A percentile compares a stretch with the other conserved stretches of the same genome.
Evolutionary conservation across 495 filamentous ascomycete genomes (phyloP).

Genomic region (Lasiosphaeria miniovina): DNA sequence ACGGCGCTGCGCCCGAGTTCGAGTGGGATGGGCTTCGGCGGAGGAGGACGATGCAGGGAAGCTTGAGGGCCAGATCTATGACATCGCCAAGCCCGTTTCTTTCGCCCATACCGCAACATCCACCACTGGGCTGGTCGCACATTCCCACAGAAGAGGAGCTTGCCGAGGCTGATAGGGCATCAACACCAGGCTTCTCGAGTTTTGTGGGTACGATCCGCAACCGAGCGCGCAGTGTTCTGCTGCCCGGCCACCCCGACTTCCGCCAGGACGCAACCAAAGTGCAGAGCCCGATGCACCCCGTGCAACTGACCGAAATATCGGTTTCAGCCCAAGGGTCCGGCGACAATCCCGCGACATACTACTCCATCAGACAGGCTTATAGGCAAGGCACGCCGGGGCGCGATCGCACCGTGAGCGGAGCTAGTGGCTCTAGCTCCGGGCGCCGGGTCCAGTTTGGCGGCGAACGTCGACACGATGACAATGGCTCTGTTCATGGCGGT

Average conservation of each 20-base stretch:
- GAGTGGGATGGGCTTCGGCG: constrained; percentile 94
- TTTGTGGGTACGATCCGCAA: constrained; percentile 61
- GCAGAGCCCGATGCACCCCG: constrained; percentile 54
- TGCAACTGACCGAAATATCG: constrained; percentile 58
- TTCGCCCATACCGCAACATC: constrained; percentile 57
- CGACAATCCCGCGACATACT: constrained; percentile 37
- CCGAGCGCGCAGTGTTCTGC: constrained; percentile 49
- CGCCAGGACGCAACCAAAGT: constrained; percentile 25
- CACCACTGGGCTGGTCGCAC: constrained; percentile 83
- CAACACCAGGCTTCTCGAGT: constrained; percentile 50
- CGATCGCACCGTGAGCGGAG: constrained; percentile 35
- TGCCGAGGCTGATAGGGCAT: constrained; percentile 46
- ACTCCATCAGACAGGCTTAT: constrained; percentile 27
- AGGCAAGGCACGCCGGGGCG: too few species aligned
- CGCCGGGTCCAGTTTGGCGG: constrained; percentile 41
- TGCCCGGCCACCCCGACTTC: constrained; percentile 43
- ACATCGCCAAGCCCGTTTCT: constrained; percentile 36
- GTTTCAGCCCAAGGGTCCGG: constrained; percentile 51
- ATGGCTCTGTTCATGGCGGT: constrained; percentile 24
- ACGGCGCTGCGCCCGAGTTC: constrained; percentile 50
- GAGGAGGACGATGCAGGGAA: constrained; percentile 67
- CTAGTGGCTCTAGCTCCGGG: constrained; percentile 33
- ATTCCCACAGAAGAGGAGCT: constrained; percentile 69
- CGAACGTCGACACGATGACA: constrained; percentile 15
- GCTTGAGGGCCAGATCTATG: constrained; percentile 36